phyloP scores from a whole-genome alignment of 202 grass and related monocot species.

The Zoysia matrella region DNA sequence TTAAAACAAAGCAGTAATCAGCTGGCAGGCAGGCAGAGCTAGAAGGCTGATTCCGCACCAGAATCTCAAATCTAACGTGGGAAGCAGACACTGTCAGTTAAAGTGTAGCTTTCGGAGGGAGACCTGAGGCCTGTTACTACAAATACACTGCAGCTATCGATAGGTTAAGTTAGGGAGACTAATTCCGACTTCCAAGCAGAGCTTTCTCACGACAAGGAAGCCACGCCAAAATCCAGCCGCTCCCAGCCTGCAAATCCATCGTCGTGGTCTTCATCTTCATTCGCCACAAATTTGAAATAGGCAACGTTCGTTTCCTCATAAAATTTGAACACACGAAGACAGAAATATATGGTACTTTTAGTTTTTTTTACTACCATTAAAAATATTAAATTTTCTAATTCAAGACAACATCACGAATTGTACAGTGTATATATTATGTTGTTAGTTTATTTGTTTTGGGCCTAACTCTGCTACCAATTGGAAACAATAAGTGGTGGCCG shows the following conservation, averaged over 20 bases:
- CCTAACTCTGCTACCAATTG: not conserved
- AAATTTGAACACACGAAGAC: too few species aligned
- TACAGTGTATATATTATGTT: not conserved
- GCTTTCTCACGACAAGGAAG: conserved; percentile 37
- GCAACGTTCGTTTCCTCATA: too few species aligned
- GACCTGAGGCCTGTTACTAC: conserved; percentile 31
- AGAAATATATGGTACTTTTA: too few species aligned
- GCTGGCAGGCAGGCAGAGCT: not conserved
- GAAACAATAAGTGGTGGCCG: too few species aligned
- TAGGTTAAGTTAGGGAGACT: conserved; percentile 26
- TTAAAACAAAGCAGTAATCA: too few species aligned
- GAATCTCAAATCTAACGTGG: not conserved
- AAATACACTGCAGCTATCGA: conserved; percentile 30
- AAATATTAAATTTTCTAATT: too few species aligned
- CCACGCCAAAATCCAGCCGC: conserved; percentile 36
- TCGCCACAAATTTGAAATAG: too few species aligned
- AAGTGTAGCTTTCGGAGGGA: conserved; percentile 34
- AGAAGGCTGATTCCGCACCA: not conserved
- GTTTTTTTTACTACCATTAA: too few species aligned
- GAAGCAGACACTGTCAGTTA: conserved; percentile 28
- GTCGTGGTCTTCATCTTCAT: too few species aligned
- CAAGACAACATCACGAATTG: too few species aligned
- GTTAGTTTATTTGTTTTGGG: not conserved
- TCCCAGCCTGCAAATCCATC: conserved; percentile 37
- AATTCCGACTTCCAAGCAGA: conserved; percentile 41